Evolutionary conservation across 2,329 filamentous ascomycete genomes (phyloP), one percentile per base, ranked within the genome.

Genomic region (Pseudogymnoascus sp.): DNA sequence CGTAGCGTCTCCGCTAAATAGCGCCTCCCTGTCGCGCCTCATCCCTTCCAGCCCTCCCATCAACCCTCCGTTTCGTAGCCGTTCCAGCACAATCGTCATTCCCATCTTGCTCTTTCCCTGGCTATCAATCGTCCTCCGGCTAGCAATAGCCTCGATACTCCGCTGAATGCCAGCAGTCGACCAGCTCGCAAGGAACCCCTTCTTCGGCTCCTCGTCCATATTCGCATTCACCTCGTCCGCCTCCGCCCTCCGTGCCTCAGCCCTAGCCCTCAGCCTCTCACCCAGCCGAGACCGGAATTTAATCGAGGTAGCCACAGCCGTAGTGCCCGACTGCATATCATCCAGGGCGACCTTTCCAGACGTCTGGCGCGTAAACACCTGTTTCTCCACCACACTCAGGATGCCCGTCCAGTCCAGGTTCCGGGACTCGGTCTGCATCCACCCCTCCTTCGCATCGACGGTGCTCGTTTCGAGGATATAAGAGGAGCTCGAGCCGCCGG

Each of bases 391-490:
- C 11, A 95, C 89, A 59, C 86, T 90, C 40, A 95, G 77, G 17
- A 95, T 87, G 65, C 90, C 88, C 4, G 89, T 90, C 76, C 89
- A 93, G 75, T 93, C 91, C 62, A 95, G 80, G 71, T 95, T 95
- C 67, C 85, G 83, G 70, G 87, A 90, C 77, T 93, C 89, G 0
- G 89, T 91, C 72, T 84, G 83, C 89, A 95, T 93, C 85, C 88
- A 91, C 53, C 90, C 90, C 71, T 92, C 85, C 65, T 85, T 86
- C 66, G 92, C 85, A 74, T 93, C 90, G 26, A 95, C 87, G 8
- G 90, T 82, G 68, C 87, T 91, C 31, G 84, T 90, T 77, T 95
- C 90, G 40, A 95, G 83, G 63, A 95, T 90, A 73, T 90, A 95
- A 63, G 84, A 87, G 57, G 90, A 88, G 44, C 79, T 81, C 36